Evolutionary conservation across 2,329 filamentous ascomycete species (phyloP).

Genomic region (Botrytis cinerea): DNA sequence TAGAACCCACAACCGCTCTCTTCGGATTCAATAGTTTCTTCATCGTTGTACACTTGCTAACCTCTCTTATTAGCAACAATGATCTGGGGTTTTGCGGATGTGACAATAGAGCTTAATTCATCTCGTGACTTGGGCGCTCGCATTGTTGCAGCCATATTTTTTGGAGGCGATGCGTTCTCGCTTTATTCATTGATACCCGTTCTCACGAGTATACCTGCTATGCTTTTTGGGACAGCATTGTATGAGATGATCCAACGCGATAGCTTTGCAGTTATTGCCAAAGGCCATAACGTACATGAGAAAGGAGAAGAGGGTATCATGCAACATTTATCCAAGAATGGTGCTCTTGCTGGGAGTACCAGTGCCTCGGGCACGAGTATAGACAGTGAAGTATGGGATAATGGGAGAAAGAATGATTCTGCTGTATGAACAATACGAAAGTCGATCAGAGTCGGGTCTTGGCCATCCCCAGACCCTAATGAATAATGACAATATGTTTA

Average conservation of each 20-base stretch:
- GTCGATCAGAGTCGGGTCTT: not conserved
- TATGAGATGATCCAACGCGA: slow-evolving; percentile 59
- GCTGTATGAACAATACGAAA: slow-evolving; percentile 9
- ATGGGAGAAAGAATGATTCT: slow-evolving; percentile 17
- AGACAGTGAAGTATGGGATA: slow-evolving; percentile 14
- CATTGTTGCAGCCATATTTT: slow-evolving; percentile 60
- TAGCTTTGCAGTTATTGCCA: slow-evolving; percentile 52
- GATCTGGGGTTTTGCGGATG: slow-evolving; percentile 56
- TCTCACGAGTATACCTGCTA: slow-evolving; percentile 58
- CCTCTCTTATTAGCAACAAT: slow-evolving; percentile 38
- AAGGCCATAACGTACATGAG: slow-evolving; percentile 51
- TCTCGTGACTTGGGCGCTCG: slow-evolving; percentile 61
- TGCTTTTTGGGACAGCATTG: slow-evolving; percentile 54
- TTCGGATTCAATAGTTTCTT: not conserved
- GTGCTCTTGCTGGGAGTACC: slow-evolving; percentile 36
- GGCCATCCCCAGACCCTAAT: not conserved
- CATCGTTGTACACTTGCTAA: slow-evolving; percentile 42
- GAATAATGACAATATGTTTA: slow-evolving; percentile 11
- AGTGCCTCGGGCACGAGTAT: not conserved
- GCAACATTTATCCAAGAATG: slow-evolving; percentile 46
- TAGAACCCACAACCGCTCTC: not conserved
- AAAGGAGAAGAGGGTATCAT: slow-evolving; percentile 53
- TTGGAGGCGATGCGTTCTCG: slow-evolving; percentile 52
- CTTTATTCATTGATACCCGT: slow-evolving; percentile 56
- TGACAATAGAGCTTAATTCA: slow-evolving; percentile 58